Conservation (phyloP, 2,329 filamentous ascomycete species). For the Calonectria multiphialidica region DNA sequence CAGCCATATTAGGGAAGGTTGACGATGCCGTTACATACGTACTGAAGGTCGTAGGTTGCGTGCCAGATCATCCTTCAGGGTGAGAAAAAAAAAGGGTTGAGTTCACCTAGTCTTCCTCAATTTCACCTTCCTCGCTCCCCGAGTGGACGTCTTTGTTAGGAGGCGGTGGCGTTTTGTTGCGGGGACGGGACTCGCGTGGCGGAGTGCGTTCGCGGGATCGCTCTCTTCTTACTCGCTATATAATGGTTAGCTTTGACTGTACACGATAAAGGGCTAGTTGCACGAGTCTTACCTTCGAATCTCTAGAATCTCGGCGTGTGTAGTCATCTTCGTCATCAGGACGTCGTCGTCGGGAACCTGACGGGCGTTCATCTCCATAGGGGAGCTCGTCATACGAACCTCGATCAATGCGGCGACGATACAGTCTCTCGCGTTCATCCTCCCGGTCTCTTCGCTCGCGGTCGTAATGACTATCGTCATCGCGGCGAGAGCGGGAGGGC, state of each 20-base stretch:
- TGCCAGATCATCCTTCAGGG: conserved; percentile 18
- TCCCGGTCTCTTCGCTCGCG: conserved; percentile 90
- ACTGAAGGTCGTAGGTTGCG: conserved; percentile 35
- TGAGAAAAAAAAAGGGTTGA: conserved; percentile 10
- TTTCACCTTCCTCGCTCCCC: conserved; percentile 97
- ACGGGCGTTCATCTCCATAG: conserved; percentile 82
- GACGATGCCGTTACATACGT: conserved; percentile 45
- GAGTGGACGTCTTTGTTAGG: conserved; percentile 66
- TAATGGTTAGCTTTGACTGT: conserved; percentile 41
- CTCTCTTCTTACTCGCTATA: conserved; percentile 70
- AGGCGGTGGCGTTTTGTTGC: conserved; percentile 67
- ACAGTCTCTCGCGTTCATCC: conserved; percentile 88
- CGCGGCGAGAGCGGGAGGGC: conserved; percentile 66
- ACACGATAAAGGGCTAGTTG: neutral
- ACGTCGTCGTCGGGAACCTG: conserved; percentile 78
- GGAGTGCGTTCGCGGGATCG: conserved; percentile 71
- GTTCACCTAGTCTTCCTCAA: conserved; percentile 75
- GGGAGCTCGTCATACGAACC: conserved; percentile 89
- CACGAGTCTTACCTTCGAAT: conserved; percentile 69
- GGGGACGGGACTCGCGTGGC: conserved; percentile 66
- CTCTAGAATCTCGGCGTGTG: conserved; percentile 73
- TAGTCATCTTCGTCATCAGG: conserved; percentile 82
- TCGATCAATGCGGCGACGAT: conserved; percentile 82
- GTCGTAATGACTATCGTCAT: conserved; percentile 80
- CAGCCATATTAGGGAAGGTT: conserved; percentile 34